Evolutionary conservation across 768 basidiomycete genomes (phyloP).

Genomic region (Cystofilobasidium bisporidii): DNA sequence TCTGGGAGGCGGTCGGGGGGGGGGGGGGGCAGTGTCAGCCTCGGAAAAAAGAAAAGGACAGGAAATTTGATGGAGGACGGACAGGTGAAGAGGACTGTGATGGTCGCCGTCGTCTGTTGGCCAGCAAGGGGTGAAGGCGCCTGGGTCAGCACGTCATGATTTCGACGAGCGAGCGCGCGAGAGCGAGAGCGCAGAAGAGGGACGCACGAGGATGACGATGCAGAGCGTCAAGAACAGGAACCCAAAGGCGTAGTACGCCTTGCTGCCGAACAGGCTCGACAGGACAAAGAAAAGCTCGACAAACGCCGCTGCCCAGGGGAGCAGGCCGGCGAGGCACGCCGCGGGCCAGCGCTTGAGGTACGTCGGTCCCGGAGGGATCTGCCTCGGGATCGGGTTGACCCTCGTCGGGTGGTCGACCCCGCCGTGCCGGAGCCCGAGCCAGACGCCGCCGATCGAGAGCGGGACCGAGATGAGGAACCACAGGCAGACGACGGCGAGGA

Average conservation of each 20-base stretch:
- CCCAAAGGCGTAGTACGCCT: conserved; percentile 92
- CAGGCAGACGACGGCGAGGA: conserved; percentile 68
- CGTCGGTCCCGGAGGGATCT: conserved; percentile 78
- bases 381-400: conserved; percentile 88
- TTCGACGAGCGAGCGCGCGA: no score
- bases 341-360: conserved; percentile 74
- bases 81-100: conserved; percentile 54
- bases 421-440: conserved; percentile 76
- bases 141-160: no score
- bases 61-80: not conserved
- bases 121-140: no score
- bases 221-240: conserved; percentile 79
- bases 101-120: conserved; percentile 76
- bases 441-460: conserved; percentile 73
- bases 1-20: conserved; percentile 46
- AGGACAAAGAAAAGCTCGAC: conserved; percentile 82
- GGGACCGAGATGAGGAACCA: conserved; percentile 96
- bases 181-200: not conserved
- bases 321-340: conserved; percentile 72
- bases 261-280: conserved; percentile 39
- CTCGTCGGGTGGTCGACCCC: conserved; percentile 72
- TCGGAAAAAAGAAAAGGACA: not conserved
- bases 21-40: not conserved
- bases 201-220: conserved; percentile 53
- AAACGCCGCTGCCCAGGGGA: conserved; percentile 91